Percentiles rank a stretch among this genome's conserved stretches.
phyloP scores from a whole-genome alignment of 495 filamentous ascomycete species.

The Xylaria telfairii region DNA sequence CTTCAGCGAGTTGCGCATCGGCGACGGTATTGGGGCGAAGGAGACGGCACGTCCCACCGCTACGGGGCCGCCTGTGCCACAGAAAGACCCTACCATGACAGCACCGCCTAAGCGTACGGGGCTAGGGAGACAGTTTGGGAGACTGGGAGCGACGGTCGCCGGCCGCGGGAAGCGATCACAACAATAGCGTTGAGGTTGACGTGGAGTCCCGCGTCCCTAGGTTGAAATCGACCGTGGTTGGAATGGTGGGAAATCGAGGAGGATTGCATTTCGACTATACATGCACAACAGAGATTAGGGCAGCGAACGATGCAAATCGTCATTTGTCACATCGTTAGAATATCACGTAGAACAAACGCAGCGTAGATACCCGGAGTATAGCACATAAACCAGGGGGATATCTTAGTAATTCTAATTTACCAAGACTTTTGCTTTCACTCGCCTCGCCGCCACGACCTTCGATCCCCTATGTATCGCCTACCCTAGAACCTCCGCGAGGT shows the following conservation, averaged over 20 bases:
- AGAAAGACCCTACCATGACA: slow-evolving; percentile 48
- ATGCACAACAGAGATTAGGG: slow-evolving; percentile 15
- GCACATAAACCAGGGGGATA: slow-evolving; percentile 18
- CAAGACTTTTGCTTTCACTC: slow-evolving; percentile 6
- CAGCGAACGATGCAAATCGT: slow-evolving; percentile 12
- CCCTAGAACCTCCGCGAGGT: slow-evolving; percentile 13
- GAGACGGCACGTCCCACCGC: slow-evolving; percentile 36
- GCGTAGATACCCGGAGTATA: slow-evolving; percentile 31
- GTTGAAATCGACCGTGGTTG: neutral
- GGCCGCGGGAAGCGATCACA: slow-evolving; percentile 58
- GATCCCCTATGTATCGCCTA: neutral
- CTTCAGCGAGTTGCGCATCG: slow-evolving; percentile 50
- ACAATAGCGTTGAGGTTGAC: slow-evolving; percentile 36
- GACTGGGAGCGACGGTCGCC: slow-evolving; percentile 70
- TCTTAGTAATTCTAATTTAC: slow-evolving; percentile 29
- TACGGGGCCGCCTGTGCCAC: slow-evolving; percentile 44
- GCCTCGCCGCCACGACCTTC: neutral
- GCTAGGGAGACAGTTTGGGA: slow-evolving; percentile 70
- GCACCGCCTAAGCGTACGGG: slow-evolving; percentile 63
- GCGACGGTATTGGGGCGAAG: slow-evolving; percentile 51
- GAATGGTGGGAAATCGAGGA: neutral
- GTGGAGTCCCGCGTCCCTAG: neutral
- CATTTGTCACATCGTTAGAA: slow-evolving; percentile 24
- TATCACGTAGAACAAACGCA: slow-evolving; percentile 25
- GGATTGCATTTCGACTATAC: neutral